Evolutionary conservation across 139 green algal genomes (phyloP).

Genomic region (Auxenochlorella protothecoides): DNA sequence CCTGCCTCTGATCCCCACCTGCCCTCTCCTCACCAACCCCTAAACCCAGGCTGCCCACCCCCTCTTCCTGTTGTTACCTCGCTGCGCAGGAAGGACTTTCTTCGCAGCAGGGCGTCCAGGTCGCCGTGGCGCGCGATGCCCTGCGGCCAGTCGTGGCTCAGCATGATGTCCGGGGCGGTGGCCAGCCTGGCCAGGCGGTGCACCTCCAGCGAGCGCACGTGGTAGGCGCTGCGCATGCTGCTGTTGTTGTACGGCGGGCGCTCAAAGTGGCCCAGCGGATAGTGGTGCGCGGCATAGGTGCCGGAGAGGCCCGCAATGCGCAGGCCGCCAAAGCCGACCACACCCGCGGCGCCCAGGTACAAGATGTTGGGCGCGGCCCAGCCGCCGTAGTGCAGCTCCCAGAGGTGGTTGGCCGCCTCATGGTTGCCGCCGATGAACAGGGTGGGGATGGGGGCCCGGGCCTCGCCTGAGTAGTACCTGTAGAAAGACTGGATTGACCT

Average conservation of each 20-base stretch:
- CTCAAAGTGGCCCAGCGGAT: conserved; percentile 72
- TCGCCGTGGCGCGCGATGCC: conserved; percentile 75
- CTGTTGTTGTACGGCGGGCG: conserved; percentile 62
- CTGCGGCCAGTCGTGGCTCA: conserved; percentile 95
- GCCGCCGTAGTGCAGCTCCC: conserved; percentile 92
- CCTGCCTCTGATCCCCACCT: no score
- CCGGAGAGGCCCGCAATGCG: conserved; percentile 89
- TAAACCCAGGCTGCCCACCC: no score
- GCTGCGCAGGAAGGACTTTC: conserved; percentile 71
- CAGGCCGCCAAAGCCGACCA: conserved; percentile 83
- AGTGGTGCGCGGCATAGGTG: conserved; percentile 78
- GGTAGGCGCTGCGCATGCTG: conserved; percentile 80
- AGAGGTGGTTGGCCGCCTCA: conserved; percentile 89
- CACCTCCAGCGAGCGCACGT: conserved; percentile 83
- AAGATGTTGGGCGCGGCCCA: conserved; percentile 95
- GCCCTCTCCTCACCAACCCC: no score
- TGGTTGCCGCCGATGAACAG: conserved; percentile 98
- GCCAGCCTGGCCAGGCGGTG: conserved; percentile 60
- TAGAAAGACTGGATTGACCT: conserved; percentile 80
- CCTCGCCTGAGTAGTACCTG: conserved; percentile 87
- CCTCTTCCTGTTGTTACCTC: conserved; percentile 41
- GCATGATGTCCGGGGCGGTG: conserved; percentile 73
- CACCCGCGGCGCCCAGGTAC: conserved; percentile 84
- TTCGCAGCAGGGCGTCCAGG: conserved; percentile 54
- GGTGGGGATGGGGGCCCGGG: conserved; percentile 72